Percentiles rank a stretch among this genome's conserved stretches.
These are phyloP conservation scores for Sphagnum magellanicum DNA, from an alignment of 228 moss, liverwort and hornwort species.

Conservation along the genomic window DNA sequence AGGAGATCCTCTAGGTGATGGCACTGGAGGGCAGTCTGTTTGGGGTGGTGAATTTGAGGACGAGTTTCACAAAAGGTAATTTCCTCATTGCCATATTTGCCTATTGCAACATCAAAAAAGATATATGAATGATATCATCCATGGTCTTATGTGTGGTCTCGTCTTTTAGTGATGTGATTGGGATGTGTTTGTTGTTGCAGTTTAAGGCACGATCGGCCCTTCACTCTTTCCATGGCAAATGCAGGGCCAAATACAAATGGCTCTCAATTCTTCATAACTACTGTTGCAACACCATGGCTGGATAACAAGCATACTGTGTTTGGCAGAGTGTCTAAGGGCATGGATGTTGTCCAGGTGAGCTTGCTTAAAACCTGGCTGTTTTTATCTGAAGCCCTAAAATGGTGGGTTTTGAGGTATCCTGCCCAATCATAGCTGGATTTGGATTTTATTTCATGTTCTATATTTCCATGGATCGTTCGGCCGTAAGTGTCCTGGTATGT, in stretches of 20 bases:
- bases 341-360: constrained; percentile 96
- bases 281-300: constrained; percentile 97
- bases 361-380: background rate
- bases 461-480: no score
- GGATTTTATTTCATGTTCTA: no score
- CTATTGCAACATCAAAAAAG: no score
- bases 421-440: no score
- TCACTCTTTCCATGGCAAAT: constrained; percentile 98
- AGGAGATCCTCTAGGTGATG: constrained; percentile 97
- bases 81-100: background rate
- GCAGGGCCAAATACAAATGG: constrained; percentile 96
- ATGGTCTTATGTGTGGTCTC: no score
- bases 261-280: constrained; percentile 98
- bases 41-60: constrained; percentile 99
- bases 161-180: no score
- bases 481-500: no score
- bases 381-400: background rate
- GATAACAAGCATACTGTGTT: constrained; percentile 99
- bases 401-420: background rate
- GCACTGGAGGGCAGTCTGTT: constrained; percentile 95
- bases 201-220: constrained; percentile 97
- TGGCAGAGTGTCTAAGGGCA: constrained; percentile 96
- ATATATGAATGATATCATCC: no score
- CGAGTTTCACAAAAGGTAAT: constrained; percentile 96
- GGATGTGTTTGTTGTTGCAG: constrained; percentile 20